Evolutionary conservation across 345 rosid genomes (phyloP).

Genomic region (Aethionema arabicum): DNA sequence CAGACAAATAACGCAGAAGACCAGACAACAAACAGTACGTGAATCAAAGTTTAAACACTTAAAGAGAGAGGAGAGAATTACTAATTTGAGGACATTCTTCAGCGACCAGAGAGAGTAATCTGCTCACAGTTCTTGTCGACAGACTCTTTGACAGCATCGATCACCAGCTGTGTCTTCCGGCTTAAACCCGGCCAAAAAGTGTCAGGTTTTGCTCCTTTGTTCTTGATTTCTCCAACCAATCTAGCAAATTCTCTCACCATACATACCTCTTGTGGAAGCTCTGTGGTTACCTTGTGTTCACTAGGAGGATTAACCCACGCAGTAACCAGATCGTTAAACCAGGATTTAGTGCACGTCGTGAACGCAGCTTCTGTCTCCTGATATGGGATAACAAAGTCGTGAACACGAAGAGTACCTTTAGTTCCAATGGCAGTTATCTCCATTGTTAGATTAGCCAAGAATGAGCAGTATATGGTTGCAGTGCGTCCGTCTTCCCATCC

Average conservation of each 20-base stretch:
- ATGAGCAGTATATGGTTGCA: slow-evolving; percentile 76
- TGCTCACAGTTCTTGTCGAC: slow-evolving; percentile 28
- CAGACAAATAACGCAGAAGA: background rate
- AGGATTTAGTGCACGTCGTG: slow-evolving; percentile 41
- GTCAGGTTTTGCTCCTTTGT: slow-evolving; percentile 62
- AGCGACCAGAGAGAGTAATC: slow-evolving; percentile 34
- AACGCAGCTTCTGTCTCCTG: slow-evolving; percentile 61
- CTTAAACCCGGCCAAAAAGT: slow-evolving; percentile 60
- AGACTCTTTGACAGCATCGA: slow-evolving; percentile 38
- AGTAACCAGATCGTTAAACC: slow-evolving; percentile 48
- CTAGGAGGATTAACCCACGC: slow-evolving; percentile 45
- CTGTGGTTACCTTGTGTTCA: slow-evolving; percentile 50
- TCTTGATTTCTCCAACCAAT: slow-evolving; percentile 58
- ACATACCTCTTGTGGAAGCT: slow-evolving; percentile 77
- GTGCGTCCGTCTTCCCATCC: slow-evolving; percentile 72
- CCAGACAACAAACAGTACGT: background rate
- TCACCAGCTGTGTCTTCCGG: slow-evolving; percentile 35
- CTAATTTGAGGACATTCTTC: slow-evolving; percentile 18
- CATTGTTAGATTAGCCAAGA: slow-evolving; percentile 72
- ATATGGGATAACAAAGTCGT: slow-evolving; percentile 69
- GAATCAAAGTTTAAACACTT: background rate
- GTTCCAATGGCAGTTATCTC: slow-evolving; percentile 72
- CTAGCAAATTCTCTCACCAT: slow-evolving; percentile 77
- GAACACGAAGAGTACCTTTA: slow-evolving; percentile 60
- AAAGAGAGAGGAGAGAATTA: background rate